Evolutionary conservation across 2,329 filamentous ascomycete genomes (phyloP).

Genomic region (Alternaria longipes): DNA sequence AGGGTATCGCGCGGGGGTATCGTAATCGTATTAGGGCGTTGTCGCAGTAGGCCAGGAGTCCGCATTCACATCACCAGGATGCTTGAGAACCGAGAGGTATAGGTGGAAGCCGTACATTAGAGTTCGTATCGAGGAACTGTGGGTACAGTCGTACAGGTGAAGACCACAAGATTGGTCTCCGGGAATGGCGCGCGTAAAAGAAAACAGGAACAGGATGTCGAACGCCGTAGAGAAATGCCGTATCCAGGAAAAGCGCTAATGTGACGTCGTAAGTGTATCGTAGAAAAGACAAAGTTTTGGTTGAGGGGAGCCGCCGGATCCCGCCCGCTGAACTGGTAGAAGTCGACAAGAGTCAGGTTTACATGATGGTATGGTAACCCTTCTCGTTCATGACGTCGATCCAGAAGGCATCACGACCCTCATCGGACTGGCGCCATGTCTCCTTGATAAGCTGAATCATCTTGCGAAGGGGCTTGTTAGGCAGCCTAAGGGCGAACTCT

Average conservation of each 20-base stretch:
- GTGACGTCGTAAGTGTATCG: slow-evolving; percentile 8
- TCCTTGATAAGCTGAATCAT: slow-evolving; percentile 62
- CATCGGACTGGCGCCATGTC: slow-evolving; percentile 63
- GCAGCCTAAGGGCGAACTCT: slow-evolving; percentile 57
- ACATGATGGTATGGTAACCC: slow-evolving; percentile 66
- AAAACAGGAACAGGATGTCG: slow-evolving; percentile 16
- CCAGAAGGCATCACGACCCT: slow-evolving; percentile 62
- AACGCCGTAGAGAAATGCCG: slow-evolving; percentile 14
- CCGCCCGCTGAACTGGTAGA: not conserved
- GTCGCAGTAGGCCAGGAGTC: slow-evolving; percentile 22
- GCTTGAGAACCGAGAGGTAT: slow-evolving; percentile 26
- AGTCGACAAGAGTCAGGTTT: slow-evolving; percentile 37
- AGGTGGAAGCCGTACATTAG: slow-evolving; percentile 40
- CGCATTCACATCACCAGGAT: slow-evolving; percentile 36
- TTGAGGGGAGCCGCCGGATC: slow-evolving; percentile 9
- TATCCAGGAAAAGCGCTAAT: slow-evolving; percentile 11
- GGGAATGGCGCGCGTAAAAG: slow-evolving; percentile 13
- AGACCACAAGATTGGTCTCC: slow-evolving; percentile 25
- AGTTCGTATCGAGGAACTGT: slow-evolving; percentile 26
- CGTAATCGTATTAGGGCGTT: slow-evolving; percentile 10
- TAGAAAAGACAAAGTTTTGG: slow-evolving; percentile 7
- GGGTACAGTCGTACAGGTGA: slow-evolving; percentile 23
- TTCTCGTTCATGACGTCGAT: slow-evolving; percentile 66
- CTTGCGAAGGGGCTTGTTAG: slow-evolving; percentile 61
- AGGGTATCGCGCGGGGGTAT: slow-evolving; percentile 22